Base-by-base conservation (phyloP, 305 asterid species). In the Fraxinus latifolia region DNA sequence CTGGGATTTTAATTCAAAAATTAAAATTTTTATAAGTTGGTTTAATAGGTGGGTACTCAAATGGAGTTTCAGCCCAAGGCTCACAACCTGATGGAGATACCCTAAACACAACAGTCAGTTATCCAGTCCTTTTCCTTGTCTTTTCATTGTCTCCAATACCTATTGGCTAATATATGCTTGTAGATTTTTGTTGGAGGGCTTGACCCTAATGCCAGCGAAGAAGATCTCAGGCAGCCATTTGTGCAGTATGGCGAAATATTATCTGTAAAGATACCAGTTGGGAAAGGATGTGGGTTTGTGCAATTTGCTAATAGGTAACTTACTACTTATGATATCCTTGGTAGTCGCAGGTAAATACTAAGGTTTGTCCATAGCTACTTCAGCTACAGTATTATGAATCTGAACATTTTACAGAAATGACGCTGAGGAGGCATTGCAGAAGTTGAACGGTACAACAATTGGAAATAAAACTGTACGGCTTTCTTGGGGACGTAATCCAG, bases 181-280 rank as follows among this genome's bases (percentile, higher is more conserved):
- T 91, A 95, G 99, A 95, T 95, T 74, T 95, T 95, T 90, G 99
- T 95, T 81, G 99, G 99, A 86, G 98, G 99, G 67, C 97, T 95
- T 32, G 99, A 95, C 87, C 93, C 97, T 25, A 90, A 88, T 76
- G 97, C 89, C 5, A 88, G 90, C 62, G 99, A 94, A 62, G 99
- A 95, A 82, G 97, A 95, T 87, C 95, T 95, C 74, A 94, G 90
- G 90, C 99, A 92, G 76, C 96, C 96, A 44, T 95, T 95, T 85
- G 86, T 89, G 23, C 95, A 94, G 81, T 90, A 86, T 42, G 99
- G 99, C 74, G 97, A 95, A 81, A 91, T 94, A 65, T 86, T 92
- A 77, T 95, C 98, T 5, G 96, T 95, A 77, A 95, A 95, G 85
- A 94, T 95, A 76, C 99, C 99, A 23, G 90, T 92, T 74, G 95